These are phyloP conservation scores for Monilinia vaccinii-corymbosi DNA, from an alignment of 2,329 filamentous ascomycete species.

Conservation along the genomic window DNA sequence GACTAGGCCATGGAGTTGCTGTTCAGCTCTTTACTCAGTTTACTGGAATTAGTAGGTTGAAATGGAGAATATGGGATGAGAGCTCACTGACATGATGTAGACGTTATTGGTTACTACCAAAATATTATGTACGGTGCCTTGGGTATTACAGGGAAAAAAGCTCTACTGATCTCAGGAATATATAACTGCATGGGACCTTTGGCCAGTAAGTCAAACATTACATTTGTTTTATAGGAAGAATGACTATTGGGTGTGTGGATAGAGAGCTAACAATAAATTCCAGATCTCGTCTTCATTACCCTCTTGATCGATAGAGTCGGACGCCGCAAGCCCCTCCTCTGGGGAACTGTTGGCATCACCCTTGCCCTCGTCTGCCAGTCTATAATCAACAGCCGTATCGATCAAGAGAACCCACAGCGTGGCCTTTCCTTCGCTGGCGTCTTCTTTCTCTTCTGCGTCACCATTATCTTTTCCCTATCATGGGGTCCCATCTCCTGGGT, in stretches of 20 bases:
- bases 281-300: conserved; percentile 49
- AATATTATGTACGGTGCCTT: conserved; percentile 49
- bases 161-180: conserved; percentile 47
- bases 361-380: conserved; percentile 52
- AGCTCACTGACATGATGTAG: conserved; percentile 18
- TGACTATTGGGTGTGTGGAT: not conserved
- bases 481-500: conserved; percentile 54
- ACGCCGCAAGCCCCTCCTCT: conserved; percentile 42
- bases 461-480: conserved; percentile 49
- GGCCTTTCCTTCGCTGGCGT: conserved; percentile 50
- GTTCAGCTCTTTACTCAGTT: conserved; percentile 60
- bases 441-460: conserved; percentile 56
- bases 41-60: conserved; percentile 40
- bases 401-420: conserved; percentile 33
- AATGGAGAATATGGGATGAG: not conserved
- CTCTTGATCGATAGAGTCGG: conserved; percentile 47
- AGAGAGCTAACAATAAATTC: not conserved
- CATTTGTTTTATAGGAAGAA: too few species aligned
- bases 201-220: conserved; percentile 22
- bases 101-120: conserved; percentile 55
- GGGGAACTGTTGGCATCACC: conserved; percentile 44
- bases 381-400: conserved; percentile 42
- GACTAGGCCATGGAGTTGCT: conserved; percentile 50
- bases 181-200: conserved; percentile 52
- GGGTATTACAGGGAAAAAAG: conserved; percentile 45